Evolutionary conservation across 805 yeast species (phyloP).

Genomic region (Saccharomyces cerevisiae): DNA sequence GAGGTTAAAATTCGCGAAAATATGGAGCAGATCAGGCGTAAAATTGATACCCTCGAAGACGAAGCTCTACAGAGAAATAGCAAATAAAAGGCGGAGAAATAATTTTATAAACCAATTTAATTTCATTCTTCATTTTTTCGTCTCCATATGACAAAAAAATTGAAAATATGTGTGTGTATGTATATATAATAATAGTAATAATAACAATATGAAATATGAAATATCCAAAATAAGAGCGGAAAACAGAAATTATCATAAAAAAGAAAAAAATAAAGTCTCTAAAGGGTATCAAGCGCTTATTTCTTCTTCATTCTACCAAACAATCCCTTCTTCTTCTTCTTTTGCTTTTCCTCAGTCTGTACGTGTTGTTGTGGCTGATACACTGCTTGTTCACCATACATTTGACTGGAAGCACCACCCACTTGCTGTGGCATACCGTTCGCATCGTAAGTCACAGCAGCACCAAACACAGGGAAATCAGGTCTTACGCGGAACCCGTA

Average conservation of each 20-base stretch:
- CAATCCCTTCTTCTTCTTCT: slow-evolving; percentile 72
- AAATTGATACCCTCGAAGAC: neutral
- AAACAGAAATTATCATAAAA: neutral
- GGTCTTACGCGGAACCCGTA: slow-evolving; percentile 85
- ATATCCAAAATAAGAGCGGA: slow-evolving; percentile 5
- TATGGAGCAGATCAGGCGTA: neutral
- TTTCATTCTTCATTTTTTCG: neutral
- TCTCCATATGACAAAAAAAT: neutral
- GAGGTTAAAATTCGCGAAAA: slow-evolving; percentile 1
- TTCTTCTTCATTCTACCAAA: slow-evolving; percentile 63
- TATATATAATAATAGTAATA: neutral
- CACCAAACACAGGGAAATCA: slow-evolving; percentile 42
- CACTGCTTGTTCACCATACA: slow-evolving; percentile 45
- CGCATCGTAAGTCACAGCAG: slow-evolving; percentile 20
- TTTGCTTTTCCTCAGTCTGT: slow-evolving; percentile 30
- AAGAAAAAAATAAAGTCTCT: neutral
- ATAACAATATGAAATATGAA: too few species aligned
- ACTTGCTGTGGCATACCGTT: slow-evolving; percentile 17
- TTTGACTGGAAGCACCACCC: slow-evolving; percentile 9
- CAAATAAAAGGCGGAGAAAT: neutral
- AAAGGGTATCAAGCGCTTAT: neutral
- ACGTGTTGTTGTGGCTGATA: slow-evolving; percentile 48
- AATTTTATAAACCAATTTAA: neutral
- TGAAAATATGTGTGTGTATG: neutral
- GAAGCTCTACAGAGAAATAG: neutral